Conservation (phyloP, 495 filamentous ascomycete species). For the Penicillium dipodomyicola region DNA sequence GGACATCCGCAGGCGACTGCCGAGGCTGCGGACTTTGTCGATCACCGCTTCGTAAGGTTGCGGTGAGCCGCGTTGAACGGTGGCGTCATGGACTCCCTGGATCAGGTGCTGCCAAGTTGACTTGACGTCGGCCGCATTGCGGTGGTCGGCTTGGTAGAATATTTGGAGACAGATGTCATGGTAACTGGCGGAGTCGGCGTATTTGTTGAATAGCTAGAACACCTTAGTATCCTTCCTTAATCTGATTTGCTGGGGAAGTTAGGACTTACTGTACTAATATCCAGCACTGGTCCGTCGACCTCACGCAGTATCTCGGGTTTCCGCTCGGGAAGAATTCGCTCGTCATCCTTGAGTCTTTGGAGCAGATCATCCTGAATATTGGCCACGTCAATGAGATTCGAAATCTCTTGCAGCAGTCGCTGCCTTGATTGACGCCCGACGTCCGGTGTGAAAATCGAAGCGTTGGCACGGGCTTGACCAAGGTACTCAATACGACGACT, state of each 20-base stretch:
- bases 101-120: slow-evolving; percentile 84
- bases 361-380: slow-evolving; percentile 93
- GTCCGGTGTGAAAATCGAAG: slow-evolving; percentile 69
- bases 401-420: slow-evolving; percentile 73
- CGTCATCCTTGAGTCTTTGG: slow-evolving; percentile 71
- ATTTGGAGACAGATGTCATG: slow-evolving; percentile 90
- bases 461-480: slow-evolving; percentile 81
- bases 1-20: slow-evolving; percentile 71
- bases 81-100: slow-evolving; percentile 63
- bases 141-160: slow-evolving; percentile 83
- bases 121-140: slow-evolving; percentile 75
- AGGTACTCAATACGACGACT: slow-evolving; percentile 85
- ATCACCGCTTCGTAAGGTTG: slow-evolving; percentile 78
- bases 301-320: slow-evolving; percentile 57
- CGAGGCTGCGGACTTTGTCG: slow-evolving; percentile 70
- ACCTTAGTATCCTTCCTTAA: slow-evolving; percentile 6
- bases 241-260: slow-evolving; percentile 1
- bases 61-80: slow-evolving; percentile 48
- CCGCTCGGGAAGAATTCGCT: slow-evolving; percentile 59
- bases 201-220: slow-evolving; percentile 82
- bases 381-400: slow-evolving; percentile 85
- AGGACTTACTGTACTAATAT: slow-evolving; percentile 66
- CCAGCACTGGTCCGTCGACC: slow-evolving; percentile 71
- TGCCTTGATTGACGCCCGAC: slow-evolving; percentile 72
- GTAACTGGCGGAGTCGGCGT: slow-evolving; percentile 83